Base-by-base conservation (phyloP, 2,329 filamentous ascomycete genomes). In the Seiridium cupressi region DNA sequence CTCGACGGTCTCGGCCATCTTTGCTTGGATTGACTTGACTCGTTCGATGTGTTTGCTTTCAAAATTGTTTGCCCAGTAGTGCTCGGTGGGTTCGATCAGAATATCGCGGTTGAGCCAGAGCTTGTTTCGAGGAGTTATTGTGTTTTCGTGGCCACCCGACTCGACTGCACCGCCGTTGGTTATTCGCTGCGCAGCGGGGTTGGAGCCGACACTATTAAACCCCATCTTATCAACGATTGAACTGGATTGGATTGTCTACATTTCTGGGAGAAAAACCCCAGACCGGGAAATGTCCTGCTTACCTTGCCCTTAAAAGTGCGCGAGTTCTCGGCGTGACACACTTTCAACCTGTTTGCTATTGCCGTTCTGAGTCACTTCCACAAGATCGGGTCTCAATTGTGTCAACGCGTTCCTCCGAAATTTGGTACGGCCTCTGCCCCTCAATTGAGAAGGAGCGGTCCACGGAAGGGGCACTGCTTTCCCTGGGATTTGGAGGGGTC, bases 1-100 rank as follows among this genome's bases (percentile, higher is more conserved):
- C 35, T 58, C 56, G 11, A 46, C 40, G 40, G 57, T 53, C n/a
- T 59, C 57, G 36, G 57, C 57, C 57, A 59, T 59, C 4, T 53
- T 53, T 31, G 49, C 49, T 35, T 53, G 49, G 18, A 35, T 36
- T n/a, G 49, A 53, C 32, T 53, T 53, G 49, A 53, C 49, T 18
- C 49, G 32, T 3, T 53, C 49, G 34, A 53, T 36, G 32, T 53
- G 49, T 53, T 32, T 38, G 31, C 31, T 53, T 31, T 53, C 49
- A 34, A 53, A 53, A n/a, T 53, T 53, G 32, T 31, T 40, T 7
- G 49, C 35, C 49, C 49, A 53, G 34, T 53, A 53, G n/a, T 53
- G 49, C 49, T 53, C 49, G 10, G 38, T 35, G 4, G 49, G 49
- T 35, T 53, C 31, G 34, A 53, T 53, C 49, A 53, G 13, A n/a